These are phyloP conservation scores for Alternaria novae-zelandiae DNA, from an alignment of 2,329 filamentous ascomycete genomes.

Conservation along the genomic window DNA sequence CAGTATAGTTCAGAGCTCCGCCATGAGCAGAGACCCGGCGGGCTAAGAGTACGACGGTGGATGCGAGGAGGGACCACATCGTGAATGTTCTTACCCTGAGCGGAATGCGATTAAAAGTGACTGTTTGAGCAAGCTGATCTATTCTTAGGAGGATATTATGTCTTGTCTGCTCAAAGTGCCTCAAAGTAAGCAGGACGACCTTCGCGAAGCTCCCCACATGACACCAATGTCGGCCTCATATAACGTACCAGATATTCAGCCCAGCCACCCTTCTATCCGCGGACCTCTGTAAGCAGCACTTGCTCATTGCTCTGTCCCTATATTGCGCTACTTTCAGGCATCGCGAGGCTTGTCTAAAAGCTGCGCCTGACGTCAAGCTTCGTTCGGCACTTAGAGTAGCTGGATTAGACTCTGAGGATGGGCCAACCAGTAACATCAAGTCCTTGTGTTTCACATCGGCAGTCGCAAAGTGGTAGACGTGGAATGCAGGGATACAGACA, in stretches of 20 bases:
- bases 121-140: not conserved
- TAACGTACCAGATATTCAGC: not conserved
- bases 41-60: constrained; percentile 11
- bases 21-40: constrained; percentile 29
- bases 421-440: not conserved
- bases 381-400: not conserved
- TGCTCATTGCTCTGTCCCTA: not conserved
- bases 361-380: not conserved
- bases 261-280: not conserved
- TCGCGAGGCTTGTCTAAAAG: not conserved
- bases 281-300: not conserved
- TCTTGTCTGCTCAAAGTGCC: not conserved
- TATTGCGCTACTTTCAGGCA: not conserved
- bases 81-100: not conserved
- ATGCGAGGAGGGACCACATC: constrained; percentile 20
- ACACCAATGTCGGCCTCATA: not conserved
- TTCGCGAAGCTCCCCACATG: not conserved
- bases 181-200: not conserved
- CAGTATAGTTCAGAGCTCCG: constrained; percentile 39
- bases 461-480: not conserved
- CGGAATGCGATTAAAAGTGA: not conserved
- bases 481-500: constrained; percentile 18
- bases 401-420: not conserved
- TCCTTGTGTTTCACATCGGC: not conserved
- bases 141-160: not conserved